Percentiles rank a stretch among this genome's conserved stretches.
Evolutionary conservation across 768 basidiomycete genomes (phyloP).

Genomic region (Clavulina sp.): DNA sequence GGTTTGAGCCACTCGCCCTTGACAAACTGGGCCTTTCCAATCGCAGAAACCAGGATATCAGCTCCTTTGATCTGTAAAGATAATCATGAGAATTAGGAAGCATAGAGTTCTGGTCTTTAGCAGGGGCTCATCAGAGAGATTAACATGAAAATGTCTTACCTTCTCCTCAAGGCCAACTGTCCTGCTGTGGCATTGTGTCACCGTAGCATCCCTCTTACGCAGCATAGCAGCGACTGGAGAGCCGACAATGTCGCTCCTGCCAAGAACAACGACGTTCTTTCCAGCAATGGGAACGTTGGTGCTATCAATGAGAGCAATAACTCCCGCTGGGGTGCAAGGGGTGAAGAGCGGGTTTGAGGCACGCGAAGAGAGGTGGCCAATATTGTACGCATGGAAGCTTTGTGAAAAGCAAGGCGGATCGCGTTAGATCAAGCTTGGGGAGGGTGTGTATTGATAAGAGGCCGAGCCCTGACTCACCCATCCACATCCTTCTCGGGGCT

Average conservation of each 20-base stretch:
- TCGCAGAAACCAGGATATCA: slow-evolving; percentile 92
- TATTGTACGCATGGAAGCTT: slow-evolving; percentile 97
- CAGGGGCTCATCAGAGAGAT: not conserved
- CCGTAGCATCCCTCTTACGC: slow-evolving; percentile 79
- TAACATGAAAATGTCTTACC: slow-evolving; percentile 28
- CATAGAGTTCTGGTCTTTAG: slow-evolving; percentile 3
- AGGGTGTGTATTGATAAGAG: not conserved
- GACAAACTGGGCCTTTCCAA: slow-evolving; percentile 79
- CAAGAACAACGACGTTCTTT: slow-evolving; percentile 76
- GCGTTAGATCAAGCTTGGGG: not conserved
- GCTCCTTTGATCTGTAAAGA: slow-evolving; percentile 51
- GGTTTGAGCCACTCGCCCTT: slow-evolving; percentile 92
- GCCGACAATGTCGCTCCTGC: slow-evolving; percentile 95
- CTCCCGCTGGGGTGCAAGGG: slow-evolving; percentile 90
- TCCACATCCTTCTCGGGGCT: slow-evolving; percentile 93
- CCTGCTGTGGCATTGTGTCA: slow-evolving; percentile 91
- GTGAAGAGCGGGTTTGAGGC: slow-evolving; percentile 77
- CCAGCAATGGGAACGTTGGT: slow-evolving; percentile 67
- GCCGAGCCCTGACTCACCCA: slow-evolving; percentile 37
- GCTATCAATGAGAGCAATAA: slow-evolving; percentile 76
- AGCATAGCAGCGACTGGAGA: slow-evolving; percentile 87
- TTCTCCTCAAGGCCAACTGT: slow-evolving; percentile 67
- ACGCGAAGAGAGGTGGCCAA: slow-evolving; percentile 83
- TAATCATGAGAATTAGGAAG: not conserved
- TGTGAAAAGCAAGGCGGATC: not conserved